Conservation (phyloP, 345 rosid genomes). For the Rhodomyrtus tomentosa region DNA sequence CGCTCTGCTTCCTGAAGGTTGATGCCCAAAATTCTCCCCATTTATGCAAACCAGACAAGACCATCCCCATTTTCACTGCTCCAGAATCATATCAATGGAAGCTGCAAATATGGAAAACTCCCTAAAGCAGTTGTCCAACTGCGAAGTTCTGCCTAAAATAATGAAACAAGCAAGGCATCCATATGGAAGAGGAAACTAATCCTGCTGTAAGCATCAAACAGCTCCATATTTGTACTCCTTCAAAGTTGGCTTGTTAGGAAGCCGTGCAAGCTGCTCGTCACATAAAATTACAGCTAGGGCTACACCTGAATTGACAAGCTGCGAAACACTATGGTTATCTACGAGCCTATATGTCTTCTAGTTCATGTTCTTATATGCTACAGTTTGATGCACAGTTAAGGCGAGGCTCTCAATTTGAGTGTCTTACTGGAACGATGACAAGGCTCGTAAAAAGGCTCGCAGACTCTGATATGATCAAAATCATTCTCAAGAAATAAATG, state of each 20-base stretch:
- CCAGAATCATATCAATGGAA: not conserved
- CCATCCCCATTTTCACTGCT: not conserved
- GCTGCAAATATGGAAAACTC: not conserved
- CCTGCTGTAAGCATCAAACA: not conserved
- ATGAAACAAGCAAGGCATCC: not conserved
- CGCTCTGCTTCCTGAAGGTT: not conserved
- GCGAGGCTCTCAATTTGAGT: not conserved
- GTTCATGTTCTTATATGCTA: not conserved
- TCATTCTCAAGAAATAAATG: not conserved
- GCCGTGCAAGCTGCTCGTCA: not conserved
- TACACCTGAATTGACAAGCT: not conserved
- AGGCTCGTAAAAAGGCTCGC: not conserved
- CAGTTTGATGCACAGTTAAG: not conserved
- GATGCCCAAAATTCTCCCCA: not conserved
- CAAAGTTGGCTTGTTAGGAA: not conserved
- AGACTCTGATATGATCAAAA: not conserved
- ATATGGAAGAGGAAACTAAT: not conserved
- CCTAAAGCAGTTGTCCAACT: not conserved
- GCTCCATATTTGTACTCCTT: not conserved
- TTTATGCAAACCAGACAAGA: not conserved
- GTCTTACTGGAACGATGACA: not conserved
- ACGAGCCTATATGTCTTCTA: not conserved
- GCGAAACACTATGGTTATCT: not conserved
- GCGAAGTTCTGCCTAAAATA: not conserved
- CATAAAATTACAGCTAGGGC: not conserved